phyloP scores from a whole-genome alignment of 176 grass and related monocot genomes.

The Raddia distichophylla region DNA sequence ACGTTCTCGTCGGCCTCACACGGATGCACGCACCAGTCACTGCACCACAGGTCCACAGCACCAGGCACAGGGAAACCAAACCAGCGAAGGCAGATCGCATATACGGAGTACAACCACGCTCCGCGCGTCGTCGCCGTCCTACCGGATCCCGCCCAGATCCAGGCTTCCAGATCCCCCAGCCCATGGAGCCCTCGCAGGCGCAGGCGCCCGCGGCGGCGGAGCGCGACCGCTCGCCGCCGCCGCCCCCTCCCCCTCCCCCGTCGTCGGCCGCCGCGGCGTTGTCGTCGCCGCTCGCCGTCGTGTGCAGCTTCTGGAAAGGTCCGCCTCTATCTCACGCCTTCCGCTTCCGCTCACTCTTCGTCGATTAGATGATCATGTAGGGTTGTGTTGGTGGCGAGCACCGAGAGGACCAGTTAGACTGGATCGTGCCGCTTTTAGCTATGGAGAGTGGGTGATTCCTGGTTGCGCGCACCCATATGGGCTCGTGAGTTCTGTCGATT shows the following conservation, averaged over 20 bases:
- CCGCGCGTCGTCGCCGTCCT: conserved; percentile 32
- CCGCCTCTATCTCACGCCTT: conserved; percentile 6
- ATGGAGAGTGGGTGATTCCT: background rate
- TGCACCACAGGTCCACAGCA: no score
- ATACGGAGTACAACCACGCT: background rate
- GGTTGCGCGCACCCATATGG: background rate
- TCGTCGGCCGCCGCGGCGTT: conserved; percentile 46
- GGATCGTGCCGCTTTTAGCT: background rate
- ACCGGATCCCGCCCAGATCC: conserved; percentile 51
- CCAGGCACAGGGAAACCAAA: no score
- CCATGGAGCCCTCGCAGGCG: conserved; percentile 57
- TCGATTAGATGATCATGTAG: background rate
- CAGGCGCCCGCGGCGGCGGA: conserved; percentile 63
- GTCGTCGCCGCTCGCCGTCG: conserved; percentile 77
- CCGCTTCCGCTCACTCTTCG: background rate
- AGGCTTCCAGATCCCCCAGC: conserved; percentile 35
- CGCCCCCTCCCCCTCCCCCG: conserved; percentile 37
- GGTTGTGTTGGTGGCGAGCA: conserved; percentile 19
- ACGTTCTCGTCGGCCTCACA: no score
- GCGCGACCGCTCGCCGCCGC: conserved; percentile 63
- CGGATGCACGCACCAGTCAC: no score
- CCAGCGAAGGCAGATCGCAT: background rate
- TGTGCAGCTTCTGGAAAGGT: conserved; percentile 98
- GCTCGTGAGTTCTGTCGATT: background rate
- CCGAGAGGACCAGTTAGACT: background rate